These are phyloP conservation scores for Puya raimondii DNA, from an alignment of 176 grass and related monocot species.

Conservation along the genomic window DNA sequence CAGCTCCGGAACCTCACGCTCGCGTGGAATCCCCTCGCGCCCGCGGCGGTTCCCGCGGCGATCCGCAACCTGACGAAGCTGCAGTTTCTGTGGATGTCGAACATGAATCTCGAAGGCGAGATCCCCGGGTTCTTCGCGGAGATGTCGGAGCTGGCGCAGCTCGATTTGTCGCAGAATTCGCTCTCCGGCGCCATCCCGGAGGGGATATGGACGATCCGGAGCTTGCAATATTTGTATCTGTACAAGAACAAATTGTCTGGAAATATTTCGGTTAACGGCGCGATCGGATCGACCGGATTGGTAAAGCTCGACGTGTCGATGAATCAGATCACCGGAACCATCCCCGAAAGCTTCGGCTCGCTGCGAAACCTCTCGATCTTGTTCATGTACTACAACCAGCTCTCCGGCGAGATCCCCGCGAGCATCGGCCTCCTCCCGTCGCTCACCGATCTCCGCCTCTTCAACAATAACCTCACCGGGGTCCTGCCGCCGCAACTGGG, in stretches of 20 bases:
- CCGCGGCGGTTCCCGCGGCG: constrained; percentile 27
- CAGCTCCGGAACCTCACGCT: constrained; percentile 21
- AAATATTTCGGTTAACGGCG: constrained; percentile 11
- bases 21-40: constrained; percentile 19
- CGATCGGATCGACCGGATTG: constrained; percentile 30
- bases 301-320: constrained; percentile 13
- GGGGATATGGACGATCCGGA: constrained; percentile 48
- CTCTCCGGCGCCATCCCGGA: constrained; percentile 47
- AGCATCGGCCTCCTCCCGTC: constrained; percentile 45
- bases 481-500: constrained; percentile 55
- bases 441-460: constrained; percentile 9
- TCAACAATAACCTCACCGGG: constrained; percentile 39
- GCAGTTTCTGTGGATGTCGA: not conserved
- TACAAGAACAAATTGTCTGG: constrained; percentile 20
- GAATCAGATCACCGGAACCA: constrained; percentile 46
- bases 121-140: constrained; percentile 30
- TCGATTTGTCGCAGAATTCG: constrained; percentile 23
- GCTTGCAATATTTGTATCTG: constrained; percentile 7
- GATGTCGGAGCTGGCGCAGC: constrained; percentile 9
- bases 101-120: constrained; percentile 25
- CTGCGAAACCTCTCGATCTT: constrained; percentile 24
- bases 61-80: constrained; percentile 40
- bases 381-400: constrained; percentile 25
- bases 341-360: constrained; percentile 47
- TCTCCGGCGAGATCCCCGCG: constrained; percentile 63